Conservation (phyloP, 768 basidiomycete species). For the Cyclocybe aegerita region DNA sequence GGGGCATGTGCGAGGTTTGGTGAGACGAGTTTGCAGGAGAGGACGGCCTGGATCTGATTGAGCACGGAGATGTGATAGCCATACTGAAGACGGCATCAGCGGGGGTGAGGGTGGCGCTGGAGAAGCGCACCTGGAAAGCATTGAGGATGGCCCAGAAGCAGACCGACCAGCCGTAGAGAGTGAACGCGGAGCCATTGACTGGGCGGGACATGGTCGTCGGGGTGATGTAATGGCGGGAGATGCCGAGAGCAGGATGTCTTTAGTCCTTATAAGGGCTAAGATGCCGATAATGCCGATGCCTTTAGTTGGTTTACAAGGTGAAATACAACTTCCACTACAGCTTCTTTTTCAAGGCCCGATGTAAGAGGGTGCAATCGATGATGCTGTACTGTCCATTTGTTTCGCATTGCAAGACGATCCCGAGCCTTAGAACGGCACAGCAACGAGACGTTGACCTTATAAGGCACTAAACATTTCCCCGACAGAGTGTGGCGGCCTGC, state of each 20-base stretch:
- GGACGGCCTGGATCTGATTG: constrained; percentile 80
- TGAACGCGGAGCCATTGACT: constrained; percentile 37
- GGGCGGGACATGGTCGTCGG: constrained; percentile 12
- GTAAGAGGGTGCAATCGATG: too few species aligned
- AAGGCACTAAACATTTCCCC: too few species aligned
- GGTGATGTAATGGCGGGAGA: background rate
- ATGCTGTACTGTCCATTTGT: too few species aligned
- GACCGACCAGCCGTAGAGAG: constrained; percentile 61
- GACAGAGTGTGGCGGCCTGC: too few species aligned
- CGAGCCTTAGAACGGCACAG: too few species aligned
- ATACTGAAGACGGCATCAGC: constrained; percentile 44
- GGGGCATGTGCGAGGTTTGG: constrained; percentile 22
- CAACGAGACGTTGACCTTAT: too few species aligned
- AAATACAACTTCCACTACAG: too few species aligned
- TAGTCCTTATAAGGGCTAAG: too few species aligned
- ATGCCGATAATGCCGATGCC: background rate
- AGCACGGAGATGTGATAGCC: constrained; percentile 93
- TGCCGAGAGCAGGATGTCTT: background rate
- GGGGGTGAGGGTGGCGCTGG: background rate
- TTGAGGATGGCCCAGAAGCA: constrained; percentile 67
- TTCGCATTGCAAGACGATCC: too few species aligned
- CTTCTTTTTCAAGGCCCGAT: too few species aligned
- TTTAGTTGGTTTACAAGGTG: too few species aligned
- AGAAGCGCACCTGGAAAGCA: constrained; percentile 49
- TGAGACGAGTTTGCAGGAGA: constrained; percentile 59